Conservation (phyloP, 2,329 filamentous ascomycete species). For the Polytolypa hystricis region DNA sequence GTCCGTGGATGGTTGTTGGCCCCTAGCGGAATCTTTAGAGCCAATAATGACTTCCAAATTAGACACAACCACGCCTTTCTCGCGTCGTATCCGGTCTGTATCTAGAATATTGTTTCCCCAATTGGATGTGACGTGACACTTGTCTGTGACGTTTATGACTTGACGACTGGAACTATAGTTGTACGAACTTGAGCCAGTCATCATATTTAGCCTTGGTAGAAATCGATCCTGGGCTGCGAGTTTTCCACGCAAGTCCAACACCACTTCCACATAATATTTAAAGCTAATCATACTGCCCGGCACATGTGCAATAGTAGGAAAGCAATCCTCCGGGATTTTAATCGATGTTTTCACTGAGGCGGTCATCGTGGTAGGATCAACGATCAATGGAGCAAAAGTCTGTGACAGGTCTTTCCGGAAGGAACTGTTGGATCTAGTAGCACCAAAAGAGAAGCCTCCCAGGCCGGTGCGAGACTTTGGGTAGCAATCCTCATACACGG, state of each 20-base stretch:
- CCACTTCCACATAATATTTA: slow-evolving; percentile 84
- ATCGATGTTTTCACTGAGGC: slow-evolving; percentile 74
- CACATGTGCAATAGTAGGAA: slow-evolving; percentile 81
- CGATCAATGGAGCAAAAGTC: slow-evolving; percentile 74
- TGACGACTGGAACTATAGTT: slow-evolving; percentile 34
- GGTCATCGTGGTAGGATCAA: slow-evolving; percentile 68
- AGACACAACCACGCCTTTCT: slow-evolving; percentile 84
- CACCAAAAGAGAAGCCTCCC: slow-evolving; percentile 74
- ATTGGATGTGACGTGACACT: slow-evolving; percentile 27
- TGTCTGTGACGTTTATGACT: slow-evolving; percentile 22
- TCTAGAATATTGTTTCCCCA: slow-evolving; percentile 61
- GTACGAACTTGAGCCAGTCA: slow-evolving; percentile 32
- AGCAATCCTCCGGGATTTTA: slow-evolving; percentile 77
- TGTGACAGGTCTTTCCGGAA: slow-evolving; percentile 93
- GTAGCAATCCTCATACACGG: slow-evolving; percentile 73
- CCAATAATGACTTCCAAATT: slow-evolving; percentile 81
- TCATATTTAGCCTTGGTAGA: slow-evolving; percentile 45
- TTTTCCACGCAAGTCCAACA: slow-evolving; percentile 84
- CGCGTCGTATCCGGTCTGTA: slow-evolving; percentile 72
- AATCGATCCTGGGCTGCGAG: slow-evolving; percentile 62
- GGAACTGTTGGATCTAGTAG: slow-evolving; percentile 76
- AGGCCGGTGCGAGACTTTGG: slow-evolving; percentile 79
- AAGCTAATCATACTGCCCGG: slow-evolving; percentile 93
- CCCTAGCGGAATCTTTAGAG: slow-evolving; percentile 61
- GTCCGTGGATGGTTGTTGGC: slow-evolving; percentile 35